Evolutionary conservation across 306 rosid species (phyloP).

Genomic region (Sphenostylis stenocarpa): DNA sequence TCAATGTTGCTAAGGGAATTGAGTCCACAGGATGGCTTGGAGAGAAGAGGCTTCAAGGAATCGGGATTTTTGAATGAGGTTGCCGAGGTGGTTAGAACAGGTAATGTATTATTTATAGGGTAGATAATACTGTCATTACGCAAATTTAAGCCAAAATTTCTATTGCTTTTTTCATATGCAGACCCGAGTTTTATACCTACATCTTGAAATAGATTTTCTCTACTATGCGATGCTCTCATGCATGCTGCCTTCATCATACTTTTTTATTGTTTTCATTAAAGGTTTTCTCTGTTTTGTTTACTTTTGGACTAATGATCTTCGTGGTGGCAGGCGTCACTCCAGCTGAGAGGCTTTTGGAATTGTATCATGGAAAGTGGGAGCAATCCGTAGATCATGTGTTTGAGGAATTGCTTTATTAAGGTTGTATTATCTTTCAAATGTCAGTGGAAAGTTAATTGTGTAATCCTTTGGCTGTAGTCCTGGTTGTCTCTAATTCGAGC

Average conservation of each 20-base stretch:
- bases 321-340: constrained; percentile 77
- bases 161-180: background rate
- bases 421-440: constrained; percentile 31
- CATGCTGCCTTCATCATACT: background rate
- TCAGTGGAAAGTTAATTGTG: constrained; percentile 37
- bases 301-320: background rate
- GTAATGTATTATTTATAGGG: constrained; percentile 40
- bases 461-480: constrained; percentile 35
- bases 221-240: background rate
- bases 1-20: constrained; percentile 24
- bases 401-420: constrained; percentile 88
- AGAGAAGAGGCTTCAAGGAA: constrained; percentile 94
- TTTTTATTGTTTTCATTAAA: background rate
- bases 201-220: background rate
- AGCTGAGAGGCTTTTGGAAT: constrained; percentile 85
- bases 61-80: constrained; percentile 89
- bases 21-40: constrained; percentile 78
- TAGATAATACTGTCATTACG: background rate
- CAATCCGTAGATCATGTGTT: constrained; percentile 82
- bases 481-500: constrained; percentile 27
- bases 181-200: background rate
- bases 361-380: constrained; percentile 84
- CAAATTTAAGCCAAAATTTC: background rate
- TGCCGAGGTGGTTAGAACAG: constrained; percentile 85
- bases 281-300: background rate